Percentiles rank a stretch among this genome's conserved stretches.
phyloP scores from a whole-genome alignment of 257 asterid species.

The Lantana camara region DNA sequence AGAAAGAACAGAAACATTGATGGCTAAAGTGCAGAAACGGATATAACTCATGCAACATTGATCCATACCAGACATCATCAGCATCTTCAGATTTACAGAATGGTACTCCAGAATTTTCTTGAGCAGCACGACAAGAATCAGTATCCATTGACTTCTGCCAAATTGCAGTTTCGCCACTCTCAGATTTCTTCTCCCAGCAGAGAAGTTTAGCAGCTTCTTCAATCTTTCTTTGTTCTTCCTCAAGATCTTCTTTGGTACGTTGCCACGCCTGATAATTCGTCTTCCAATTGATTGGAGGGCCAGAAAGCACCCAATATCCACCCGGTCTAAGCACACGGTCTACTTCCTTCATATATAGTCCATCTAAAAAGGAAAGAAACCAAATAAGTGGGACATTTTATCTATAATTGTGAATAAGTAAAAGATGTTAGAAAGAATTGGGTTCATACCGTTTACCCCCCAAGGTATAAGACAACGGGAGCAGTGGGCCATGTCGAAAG shows the following conservation, averaged over 20 bases:
- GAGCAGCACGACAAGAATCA: conserved; percentile 46
- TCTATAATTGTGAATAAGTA: neutral
- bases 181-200: conserved; percentile 63
- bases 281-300: conserved; percentile 71
- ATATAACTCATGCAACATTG: neutral
- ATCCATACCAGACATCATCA: conserved; percentile 57
- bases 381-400: neutral
- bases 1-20: too few relatives aligned
- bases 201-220: conserved; percentile 58
- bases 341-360: conserved; percentile 63
- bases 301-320: conserved; percentile 73
- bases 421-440: neutral
- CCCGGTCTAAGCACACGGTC: conserved; percentile 73
- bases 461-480: conserved; percentile 70
- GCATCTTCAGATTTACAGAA: conserved; percentile 46
- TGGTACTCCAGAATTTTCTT: conserved; percentile 47
- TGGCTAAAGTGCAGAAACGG: neutral
- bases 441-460: conserved; percentile 52
- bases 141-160: conserved; percentile 55
- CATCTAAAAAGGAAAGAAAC: conserved; percentile 43
- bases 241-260: conserved; percentile 52
- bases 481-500: conserved; percentile 71
- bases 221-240: conserved; percentile 56
- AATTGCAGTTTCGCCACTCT: conserved; percentile 53
- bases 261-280: conserved; percentile 55